Percentiles rank a stretch among this genome's conserved stretches.
Evolutionary conservation across 163 green algal genomes (phyloP).

Genomic region (Prototheca cutis): DNA sequence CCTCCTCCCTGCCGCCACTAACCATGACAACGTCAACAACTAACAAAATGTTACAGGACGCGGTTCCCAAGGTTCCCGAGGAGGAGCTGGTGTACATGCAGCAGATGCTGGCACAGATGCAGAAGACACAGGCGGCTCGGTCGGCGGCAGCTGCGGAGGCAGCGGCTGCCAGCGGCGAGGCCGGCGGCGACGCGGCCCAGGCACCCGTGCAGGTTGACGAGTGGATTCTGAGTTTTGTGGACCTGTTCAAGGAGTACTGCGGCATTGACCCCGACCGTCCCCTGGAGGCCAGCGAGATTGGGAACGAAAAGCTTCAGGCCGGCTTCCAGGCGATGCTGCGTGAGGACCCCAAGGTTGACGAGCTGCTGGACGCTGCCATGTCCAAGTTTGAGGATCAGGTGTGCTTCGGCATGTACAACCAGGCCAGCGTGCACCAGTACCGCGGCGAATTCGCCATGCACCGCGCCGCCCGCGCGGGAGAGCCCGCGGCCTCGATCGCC

Average conservation of each 20-base stretch:
- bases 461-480: slow-evolving; percentile 32
- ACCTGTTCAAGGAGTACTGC: slow-evolving; percentile 60
- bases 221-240: slow-evolving; percentile 76
- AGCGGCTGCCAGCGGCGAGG: not conserved
- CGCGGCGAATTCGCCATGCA: slow-evolving; percentile 30
- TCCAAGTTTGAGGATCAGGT: slow-evolving; percentile 62
- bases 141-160: not conserved
- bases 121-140: slow-evolving; percentile 24
- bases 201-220: slow-evolving; percentile 61
- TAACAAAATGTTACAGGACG: slow-evolving; percentile 22
- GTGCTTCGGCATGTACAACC: slow-evolving; percentile 33
- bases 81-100: slow-evolving; percentile 36
- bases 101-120: slow-evolving; percentile 35
- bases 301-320: slow-evolving; percentile 42
- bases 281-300: slow-evolving; percentile 50
- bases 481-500: slow-evolving; percentile 16
- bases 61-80: slow-evolving; percentile 43
- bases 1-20: too few species aligned
- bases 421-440: slow-evolving; percentile 24
- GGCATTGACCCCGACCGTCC: slow-evolving; percentile 64
- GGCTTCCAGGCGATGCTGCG: slow-evolving; percentile 38
- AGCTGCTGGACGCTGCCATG: slow-evolving; percentile 62
- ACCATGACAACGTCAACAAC: too few species aligned
- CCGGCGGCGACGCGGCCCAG: not conserved
- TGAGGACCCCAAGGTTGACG: slow-evolving; percentile 36